Percentiles rank a stretch among this genome's conserved stretches.
Conservation (phyloP, 768 basidiomycete genomes). For the Boletus insuetus region DNA sequence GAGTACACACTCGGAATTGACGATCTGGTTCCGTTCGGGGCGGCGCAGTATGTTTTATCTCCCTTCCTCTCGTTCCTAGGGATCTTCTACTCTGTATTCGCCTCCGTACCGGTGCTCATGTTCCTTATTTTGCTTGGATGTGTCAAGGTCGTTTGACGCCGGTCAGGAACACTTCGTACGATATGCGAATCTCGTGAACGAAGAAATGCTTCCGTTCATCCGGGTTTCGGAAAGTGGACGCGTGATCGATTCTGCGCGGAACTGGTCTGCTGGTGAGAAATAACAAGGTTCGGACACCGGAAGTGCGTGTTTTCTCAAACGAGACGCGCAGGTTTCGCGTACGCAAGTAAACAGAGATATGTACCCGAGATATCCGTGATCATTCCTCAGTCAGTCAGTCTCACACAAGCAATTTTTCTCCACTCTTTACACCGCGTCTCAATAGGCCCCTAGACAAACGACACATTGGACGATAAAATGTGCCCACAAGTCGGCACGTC, state of each 20-base stretch:
- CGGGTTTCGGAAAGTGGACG: slow-evolving; percentile 47
- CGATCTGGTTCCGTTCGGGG: slow-evolving; percentile 65
- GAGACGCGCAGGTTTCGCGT: slow-evolving; percentile 37
- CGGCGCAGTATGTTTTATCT: slow-evolving; percentile 59
- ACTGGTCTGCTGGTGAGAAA: slow-evolving; percentile 59
- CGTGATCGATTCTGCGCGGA: slow-evolving; percentile 61
- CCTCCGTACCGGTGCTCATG: neutral
- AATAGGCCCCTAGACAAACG: slow-evolving; percentile 40
- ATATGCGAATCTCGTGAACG: slow-evolving; percentile 46
- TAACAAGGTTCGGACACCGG: too few species aligned
- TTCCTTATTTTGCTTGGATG: neutral
- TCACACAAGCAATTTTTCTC: neutral
- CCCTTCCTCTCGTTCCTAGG: slow-evolving; percentile 34
- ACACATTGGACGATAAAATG: slow-evolving; percentile 63
- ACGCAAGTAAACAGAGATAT: slow-evolving; percentile 44
- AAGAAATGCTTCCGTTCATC: slow-evolving; percentile 48
- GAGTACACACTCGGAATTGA: slow-evolving; percentile 54
- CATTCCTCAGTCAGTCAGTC: slow-evolving; percentile 49
- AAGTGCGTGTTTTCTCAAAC: neutral
- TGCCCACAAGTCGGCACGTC: slow-evolving; percentile 54
- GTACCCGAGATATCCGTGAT: slow-evolving; percentile 53
- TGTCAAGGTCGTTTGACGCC: slow-evolving; percentile 45
- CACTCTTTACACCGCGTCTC: neutral
- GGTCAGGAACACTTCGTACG: slow-evolving; percentile 49
- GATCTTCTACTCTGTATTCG: slow-evolving; percentile 39